These are phyloP conservation scores for Fusarium sulawesiense DNA, from an alignment of 2,329 filamentous ascomycete species.

Conservation along the genomic window DNA sequence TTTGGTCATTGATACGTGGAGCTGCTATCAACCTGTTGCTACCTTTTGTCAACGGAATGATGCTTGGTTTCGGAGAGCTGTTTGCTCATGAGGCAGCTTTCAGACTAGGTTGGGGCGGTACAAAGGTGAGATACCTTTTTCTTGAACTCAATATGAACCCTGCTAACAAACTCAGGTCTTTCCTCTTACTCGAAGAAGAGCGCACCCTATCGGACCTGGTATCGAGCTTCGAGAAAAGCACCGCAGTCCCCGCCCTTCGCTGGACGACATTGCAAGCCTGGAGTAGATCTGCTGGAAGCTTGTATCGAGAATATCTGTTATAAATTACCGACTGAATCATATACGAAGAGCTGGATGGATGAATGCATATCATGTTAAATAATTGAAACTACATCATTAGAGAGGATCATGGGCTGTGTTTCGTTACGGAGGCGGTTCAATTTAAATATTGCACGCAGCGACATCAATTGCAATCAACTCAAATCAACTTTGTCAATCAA, in stretches of 20 bases:
- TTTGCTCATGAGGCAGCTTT: slow-evolving; percentile 97
- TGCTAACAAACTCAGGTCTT: slow-evolving; percentile 61
- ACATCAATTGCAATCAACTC: neutral
- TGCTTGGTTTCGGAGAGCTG: slow-evolving; percentile 96
- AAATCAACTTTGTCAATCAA: neutral
- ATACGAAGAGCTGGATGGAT: slow-evolving; percentile 19
- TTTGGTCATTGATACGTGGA: slow-evolving; percentile 87
- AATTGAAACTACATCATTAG: slow-evolving; percentile 43
- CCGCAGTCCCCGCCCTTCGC: slow-evolving; percentile 62
- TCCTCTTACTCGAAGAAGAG: slow-evolving; percentile 68
- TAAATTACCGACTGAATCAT: neutral
- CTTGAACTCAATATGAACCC: neutral
- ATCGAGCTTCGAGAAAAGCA: slow-evolving; percentile 81
- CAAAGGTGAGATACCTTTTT: slow-evolving; percentile 71
- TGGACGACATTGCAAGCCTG: slow-evolving; percentile 75
- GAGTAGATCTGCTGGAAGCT: slow-evolving; percentile 60
- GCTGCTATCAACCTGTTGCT: slow-evolving; percentile 95
- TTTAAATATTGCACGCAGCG: slow-evolving; percentile 38
- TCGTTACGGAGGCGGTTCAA: slow-evolving; percentile 25
- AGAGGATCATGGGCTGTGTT: slow-evolving; percentile 35
- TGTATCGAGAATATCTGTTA: neutral
- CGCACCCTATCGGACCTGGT: slow-evolving; percentile 79
- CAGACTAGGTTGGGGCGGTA: slow-evolving; percentile 90
- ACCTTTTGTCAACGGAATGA: slow-evolving; percentile 96
- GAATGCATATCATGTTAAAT: slow-evolving; percentile 40